phyloP scores from a whole-genome alignment of 345 rosid species.

The Brassica rapa region DNA sequence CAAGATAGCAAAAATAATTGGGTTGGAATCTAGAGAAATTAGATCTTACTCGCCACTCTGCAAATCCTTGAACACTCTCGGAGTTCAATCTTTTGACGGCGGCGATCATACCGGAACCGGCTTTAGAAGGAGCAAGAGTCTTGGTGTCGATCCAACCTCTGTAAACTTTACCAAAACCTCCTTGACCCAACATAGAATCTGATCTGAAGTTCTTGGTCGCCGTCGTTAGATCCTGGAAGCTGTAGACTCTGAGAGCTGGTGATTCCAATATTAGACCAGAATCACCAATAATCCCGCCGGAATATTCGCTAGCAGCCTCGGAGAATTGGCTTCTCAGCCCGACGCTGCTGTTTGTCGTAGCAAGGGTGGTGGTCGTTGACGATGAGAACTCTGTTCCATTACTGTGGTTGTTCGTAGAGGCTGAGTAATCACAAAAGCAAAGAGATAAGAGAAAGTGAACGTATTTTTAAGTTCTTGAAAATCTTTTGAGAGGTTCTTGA shows the following conservation, averaged over 20 bases:
- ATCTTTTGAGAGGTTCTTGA: neutral
- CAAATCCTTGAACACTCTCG: slow-evolving; percentile 66
- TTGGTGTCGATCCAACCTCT: slow-evolving; percentile 78
- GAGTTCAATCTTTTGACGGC: slow-evolving; percentile 78
- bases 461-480: neutral
- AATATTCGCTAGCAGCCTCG: slow-evolving; percentile 42
- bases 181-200: slow-evolving; percentile 74
- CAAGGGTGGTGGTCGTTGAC: slow-evolving; percentile 21
- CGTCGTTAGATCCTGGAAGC: slow-evolving; percentile 56
- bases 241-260: slow-evolving; percentile 54
- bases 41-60: slow-evolving; percentile 75
- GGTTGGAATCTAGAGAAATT: neutral
- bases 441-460: neutral
- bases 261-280: slow-evolving; percentile 40
- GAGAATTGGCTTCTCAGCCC: slow-evolving; percentile 52
- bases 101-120: slow-evolving; percentile 60
- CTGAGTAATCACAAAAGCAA: slow-evolving; percentile 18
- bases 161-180: slow-evolving; percentile 81
- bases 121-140: slow-evolving; percentile 61
- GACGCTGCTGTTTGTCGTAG: slow-evolving; percentile 43
- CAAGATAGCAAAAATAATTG: neutral
- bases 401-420: slow-evolving; percentile 31
- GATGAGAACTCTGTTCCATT: slow-evolving; percentile 42
- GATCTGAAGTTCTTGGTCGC: slow-evolving; percentile 67
- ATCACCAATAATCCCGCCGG: slow-evolving; percentile 25